phyloP scores from a whole-genome alignment of 2,329 filamentous ascomycete genomes.

The Colletotrichum costaricense region DNA sequence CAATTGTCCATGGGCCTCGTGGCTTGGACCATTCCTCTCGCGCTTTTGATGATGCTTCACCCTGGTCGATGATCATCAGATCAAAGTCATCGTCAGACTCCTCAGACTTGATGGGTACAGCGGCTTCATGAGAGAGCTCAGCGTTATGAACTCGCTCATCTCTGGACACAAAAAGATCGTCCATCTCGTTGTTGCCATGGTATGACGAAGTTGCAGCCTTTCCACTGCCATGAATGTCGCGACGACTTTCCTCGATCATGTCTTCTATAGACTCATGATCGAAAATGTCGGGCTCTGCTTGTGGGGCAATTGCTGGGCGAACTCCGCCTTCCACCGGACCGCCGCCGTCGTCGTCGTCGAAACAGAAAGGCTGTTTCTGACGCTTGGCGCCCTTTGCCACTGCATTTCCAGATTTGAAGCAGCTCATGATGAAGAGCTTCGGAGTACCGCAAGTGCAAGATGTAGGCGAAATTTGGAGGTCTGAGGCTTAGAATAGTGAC shows the following conservation, averaged over 20 bases:
- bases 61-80: neutral
- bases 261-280: neutral
- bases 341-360: neutral
- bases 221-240: rapidly evolving
- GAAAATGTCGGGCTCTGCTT: neutral
- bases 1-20: neutral
- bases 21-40: neutral
- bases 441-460: neutral
- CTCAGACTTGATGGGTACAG: neutral
- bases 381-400: neutral
- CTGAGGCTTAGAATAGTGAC: neutral
- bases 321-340: too few species aligned
- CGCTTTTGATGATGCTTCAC: neutral
- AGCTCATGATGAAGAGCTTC: neutral
- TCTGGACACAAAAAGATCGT: neutral
- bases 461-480: neutral
- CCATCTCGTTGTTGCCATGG: neutral
- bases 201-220: neutral
- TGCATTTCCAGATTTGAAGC: neutral
- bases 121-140: rapidly evolving
- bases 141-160: neutral
- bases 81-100: neutral
- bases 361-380: neutral
- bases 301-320: too few species aligned
- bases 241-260: neutral